Evolutionary conservation across 192 early-diverging fungal genomes (phyloP).

Genomic region (Jimgerdemannia flammicorona): DNA sequence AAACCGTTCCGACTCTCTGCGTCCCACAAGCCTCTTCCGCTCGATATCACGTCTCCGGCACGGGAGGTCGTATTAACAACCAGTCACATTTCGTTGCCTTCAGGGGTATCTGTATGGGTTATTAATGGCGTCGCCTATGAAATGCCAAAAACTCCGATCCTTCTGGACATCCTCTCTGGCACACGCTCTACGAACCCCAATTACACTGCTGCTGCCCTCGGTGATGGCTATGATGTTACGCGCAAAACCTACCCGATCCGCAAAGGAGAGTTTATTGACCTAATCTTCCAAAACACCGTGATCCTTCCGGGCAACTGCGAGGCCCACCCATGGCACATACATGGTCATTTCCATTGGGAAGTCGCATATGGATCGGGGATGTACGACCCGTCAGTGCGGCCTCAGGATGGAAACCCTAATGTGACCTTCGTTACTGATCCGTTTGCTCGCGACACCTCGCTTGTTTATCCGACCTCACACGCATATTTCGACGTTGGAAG

Average conservation of each 20-base stretch:
- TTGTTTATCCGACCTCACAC: background rate
- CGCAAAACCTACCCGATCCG: conserved; percentile 23
- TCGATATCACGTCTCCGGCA: background rate
- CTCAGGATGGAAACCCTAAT: background rate
- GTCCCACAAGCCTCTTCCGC: background rate
- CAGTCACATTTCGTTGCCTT: conserved; percentile 3
- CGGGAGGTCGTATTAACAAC: conserved; percentile 14
- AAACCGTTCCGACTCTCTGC: conserved; percentile 10
- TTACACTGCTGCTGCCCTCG: background rate
- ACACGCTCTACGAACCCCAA: background rate
- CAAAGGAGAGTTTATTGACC: conserved; percentile 24
- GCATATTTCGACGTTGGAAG: background rate
- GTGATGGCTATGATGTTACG: conserved; percentile 22
- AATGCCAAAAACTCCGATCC: conserved; percentile 7
- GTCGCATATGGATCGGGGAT: conserved; percentile 25
- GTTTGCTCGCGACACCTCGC: background rate
- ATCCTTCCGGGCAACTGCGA: conserved; percentile 11
- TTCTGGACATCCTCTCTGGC: conserved; percentile 8
- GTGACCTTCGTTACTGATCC: background rate
- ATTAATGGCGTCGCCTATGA: conserved; percentile 20
- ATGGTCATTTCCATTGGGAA: conserved; percentile 30
- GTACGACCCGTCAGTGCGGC: conserved; percentile 1
- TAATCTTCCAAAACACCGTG: conserved; percentile 25
- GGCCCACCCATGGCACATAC: conserved; percentile 32
- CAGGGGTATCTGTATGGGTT: conserved; percentile 13